Evolutionary conservation across 106 monocot genomes (phyloP).

Genomic region (Apostasia ramifera): DNA sequence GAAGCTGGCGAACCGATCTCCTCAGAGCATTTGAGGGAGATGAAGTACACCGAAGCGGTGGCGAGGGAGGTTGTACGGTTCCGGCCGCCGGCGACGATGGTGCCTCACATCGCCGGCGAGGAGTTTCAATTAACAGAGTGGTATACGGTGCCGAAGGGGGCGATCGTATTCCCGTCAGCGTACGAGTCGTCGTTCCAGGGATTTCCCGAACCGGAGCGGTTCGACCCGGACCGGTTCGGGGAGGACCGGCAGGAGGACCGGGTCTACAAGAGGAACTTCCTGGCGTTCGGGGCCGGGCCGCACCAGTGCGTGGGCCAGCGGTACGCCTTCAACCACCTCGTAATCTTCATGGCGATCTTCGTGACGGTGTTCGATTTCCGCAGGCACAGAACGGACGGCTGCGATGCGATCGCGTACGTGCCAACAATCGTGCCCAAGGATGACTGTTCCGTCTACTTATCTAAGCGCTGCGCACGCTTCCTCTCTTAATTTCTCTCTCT

Average conservation of each 20-base stretch:
- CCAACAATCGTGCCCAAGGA: slow-evolving; percentile 89
- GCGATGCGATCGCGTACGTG: slow-evolving; percentile 76
- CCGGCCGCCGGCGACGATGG: slow-evolving; percentile 89
- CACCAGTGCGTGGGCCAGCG: slow-evolving; percentile 94
- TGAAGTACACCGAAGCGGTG: slow-evolving; percentile 79
- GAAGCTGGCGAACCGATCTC: slow-evolving; percentile 43
- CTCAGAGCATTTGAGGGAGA: slow-evolving; percentile 34
- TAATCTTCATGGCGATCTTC: slow-evolving; percentile 76
- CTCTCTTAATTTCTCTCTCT: slow-evolving; percentile 2
- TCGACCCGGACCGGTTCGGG: slow-evolving; percentile 88
- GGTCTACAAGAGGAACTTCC: slow-evolving; percentile 56
- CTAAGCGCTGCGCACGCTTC: slow-evolving; percentile 25
- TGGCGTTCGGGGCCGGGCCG: slow-evolving; percentile 87
- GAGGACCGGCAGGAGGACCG: slow-evolving; percentile 64
- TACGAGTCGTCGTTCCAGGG: slow-evolving; percentile 91
- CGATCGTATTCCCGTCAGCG: slow-evolving; percentile 86
- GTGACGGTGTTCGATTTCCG: slow-evolving; percentile 67
- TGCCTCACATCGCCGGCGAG: slow-evolving; percentile 77
- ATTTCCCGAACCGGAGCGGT: slow-evolving; percentile 68
- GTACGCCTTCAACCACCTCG: slow-evolving; percentile 84
- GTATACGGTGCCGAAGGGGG: slow-evolving; percentile 84
- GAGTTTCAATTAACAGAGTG: slow-evolving; percentile 63
- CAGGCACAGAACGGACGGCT: slow-evolving; percentile 38
- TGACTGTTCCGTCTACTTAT: slow-evolving; percentile 62
- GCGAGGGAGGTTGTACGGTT: slow-evolving; percentile 72